A percentile compares a stretch with the other conserved stretches of the same genome.
Conservation (phyloP, 805 yeast genomes). For the Saccharomycopsis amapae region DNA sequence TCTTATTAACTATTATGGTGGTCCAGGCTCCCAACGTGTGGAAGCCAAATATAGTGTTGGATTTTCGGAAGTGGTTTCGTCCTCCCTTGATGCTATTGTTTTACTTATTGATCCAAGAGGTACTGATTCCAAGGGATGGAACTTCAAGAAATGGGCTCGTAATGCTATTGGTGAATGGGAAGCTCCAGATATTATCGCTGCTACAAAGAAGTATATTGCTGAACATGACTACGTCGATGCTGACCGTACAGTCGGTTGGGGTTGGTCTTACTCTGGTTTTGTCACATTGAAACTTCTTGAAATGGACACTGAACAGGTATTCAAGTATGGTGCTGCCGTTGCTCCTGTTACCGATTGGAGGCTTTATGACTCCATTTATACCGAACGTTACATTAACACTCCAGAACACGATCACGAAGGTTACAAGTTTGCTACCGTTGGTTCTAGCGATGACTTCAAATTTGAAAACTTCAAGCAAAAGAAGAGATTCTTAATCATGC, state of each 20-base stretch:
- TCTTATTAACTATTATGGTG: constrained; percentile 66
- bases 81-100: constrained; percentile 53
- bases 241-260: constrained; percentile 79
- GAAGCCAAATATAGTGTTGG: constrained; percentile 40
- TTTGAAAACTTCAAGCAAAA: constrained; percentile 44
- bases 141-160: constrained; percentile 47
- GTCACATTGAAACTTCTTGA: constrained; percentile 87
- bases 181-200: constrained; percentile 55
- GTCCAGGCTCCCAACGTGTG: constrained; percentile 69
- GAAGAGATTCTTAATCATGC: constrained; percentile 77
- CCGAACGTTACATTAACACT: constrained; percentile 89
- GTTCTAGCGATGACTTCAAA: constrained; percentile 7
- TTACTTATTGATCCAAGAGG: constrained; percentile 75
- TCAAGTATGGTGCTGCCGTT: constrained; percentile 87
- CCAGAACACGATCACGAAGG: constrained; percentile 65
- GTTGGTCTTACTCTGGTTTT: constrained; percentile 98
- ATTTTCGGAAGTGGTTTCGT: constrained; percentile 53
- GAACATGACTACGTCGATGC: constrained; percentile 52
- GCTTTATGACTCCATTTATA: constrained; percentile 85
- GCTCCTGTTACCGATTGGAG: constrained; percentile 98
- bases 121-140: constrained; percentile 76
- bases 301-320: constrained; percentile 63
- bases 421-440: constrained; percentile 50
- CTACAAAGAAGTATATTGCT: constrained; percentile 43
- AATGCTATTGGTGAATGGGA: constrained; percentile 67